phyloP scores from a whole-genome alignment of 176 grass and related monocot species.

The Phoenix roebelenii region DNA sequence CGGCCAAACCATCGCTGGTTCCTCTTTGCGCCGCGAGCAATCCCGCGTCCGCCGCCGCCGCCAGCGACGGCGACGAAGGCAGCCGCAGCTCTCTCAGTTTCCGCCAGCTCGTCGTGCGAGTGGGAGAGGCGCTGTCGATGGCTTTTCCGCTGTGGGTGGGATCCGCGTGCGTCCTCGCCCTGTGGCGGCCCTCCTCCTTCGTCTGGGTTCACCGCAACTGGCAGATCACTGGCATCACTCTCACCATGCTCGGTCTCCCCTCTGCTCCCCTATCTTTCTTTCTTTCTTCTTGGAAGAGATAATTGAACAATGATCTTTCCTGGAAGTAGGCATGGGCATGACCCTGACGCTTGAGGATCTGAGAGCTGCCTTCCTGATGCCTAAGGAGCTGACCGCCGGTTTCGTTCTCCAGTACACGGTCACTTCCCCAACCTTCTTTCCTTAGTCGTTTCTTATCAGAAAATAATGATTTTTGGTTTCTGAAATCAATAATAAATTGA shows the following conservation, averaged over 20 bases:
- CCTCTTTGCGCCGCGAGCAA: too few relatives aligned
- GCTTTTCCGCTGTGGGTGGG: conserved; percentile 85
- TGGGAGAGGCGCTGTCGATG: conserved; percentile 54
- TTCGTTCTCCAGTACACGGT: conserved; percentile 85
- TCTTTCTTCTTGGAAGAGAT: background rate
- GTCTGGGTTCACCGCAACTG: conserved; percentile 52
- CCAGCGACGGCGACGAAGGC: background rate
- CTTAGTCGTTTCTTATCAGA: too few relatives aligned
- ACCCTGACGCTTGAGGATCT: conserved; percentile 77
- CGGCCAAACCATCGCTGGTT: too few relatives aligned
- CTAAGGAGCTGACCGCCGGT: conserved; percentile 62
- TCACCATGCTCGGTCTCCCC: conserved; percentile 75
- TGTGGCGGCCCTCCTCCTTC: conserved; percentile 53
- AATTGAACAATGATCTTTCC: background rate
- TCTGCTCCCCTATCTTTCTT: background rate
- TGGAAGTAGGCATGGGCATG: conserved; percentile 78
- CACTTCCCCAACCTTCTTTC: background rate
- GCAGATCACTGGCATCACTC: conserved; percentile 51
- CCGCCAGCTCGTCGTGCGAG: conserved; percentile 24
- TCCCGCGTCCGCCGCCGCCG: background rate
- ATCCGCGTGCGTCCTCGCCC: conserved; percentile 42
- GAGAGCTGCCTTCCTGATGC: conserved; percentile 59
- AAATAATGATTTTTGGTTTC: too few relatives aligned
- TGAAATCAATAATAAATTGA: too few relatives aligned
- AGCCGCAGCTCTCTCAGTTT: background rate